Conservation (phyloP, 2,329 filamentous ascomycete genomes). For the Nemania serpens region DNA sequence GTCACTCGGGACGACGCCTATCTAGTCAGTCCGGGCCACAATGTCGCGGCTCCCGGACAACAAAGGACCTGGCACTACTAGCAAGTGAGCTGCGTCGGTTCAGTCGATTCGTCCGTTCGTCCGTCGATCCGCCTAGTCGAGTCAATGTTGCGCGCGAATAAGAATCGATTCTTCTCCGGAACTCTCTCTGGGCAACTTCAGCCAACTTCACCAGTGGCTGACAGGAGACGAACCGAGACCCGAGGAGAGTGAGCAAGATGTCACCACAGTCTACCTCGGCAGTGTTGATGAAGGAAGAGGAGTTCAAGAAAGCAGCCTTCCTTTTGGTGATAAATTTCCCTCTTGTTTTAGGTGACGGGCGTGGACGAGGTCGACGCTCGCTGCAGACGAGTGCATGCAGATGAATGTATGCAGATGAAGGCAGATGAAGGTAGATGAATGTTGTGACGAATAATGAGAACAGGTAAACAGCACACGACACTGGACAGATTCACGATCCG, state of each 20-base stretch:
- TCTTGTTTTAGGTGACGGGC: too few relatives aligned
- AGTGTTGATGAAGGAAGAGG: too few relatives aligned
- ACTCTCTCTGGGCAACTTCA: conserved; percentile 3
- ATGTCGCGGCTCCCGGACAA: conserved; percentile 5
- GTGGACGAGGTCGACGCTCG: too few relatives aligned
- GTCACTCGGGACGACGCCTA: background rate
- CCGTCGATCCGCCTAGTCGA: background rate
- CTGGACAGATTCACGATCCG: conserved; percentile 19
- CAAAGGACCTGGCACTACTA: background rate
- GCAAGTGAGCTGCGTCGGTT: conserved; percentile 4
- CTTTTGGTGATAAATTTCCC: too few relatives aligned
- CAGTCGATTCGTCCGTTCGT: background rate
- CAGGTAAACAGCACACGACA: conserved; percentile 24
- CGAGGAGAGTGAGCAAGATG: too few relatives aligned
- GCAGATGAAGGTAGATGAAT: too few relatives aligned
- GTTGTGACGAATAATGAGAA: too few relatives aligned
- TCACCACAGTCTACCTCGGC: too few relatives aligned
- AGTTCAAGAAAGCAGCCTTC: too few relatives aligned
- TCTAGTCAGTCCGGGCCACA: background rate
- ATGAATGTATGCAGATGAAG: too few relatives aligned
- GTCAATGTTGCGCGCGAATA: conserved; percentile 19
- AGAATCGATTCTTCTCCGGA: conserved; percentile 1
- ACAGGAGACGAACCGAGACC: background rate
- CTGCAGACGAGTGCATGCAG: too few relatives aligned
- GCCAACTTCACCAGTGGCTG: conserved; percentile 13